Evolutionary conservation across 257 asterid species (phyloP).

Genomic region (Datura wrightii): DNA sequence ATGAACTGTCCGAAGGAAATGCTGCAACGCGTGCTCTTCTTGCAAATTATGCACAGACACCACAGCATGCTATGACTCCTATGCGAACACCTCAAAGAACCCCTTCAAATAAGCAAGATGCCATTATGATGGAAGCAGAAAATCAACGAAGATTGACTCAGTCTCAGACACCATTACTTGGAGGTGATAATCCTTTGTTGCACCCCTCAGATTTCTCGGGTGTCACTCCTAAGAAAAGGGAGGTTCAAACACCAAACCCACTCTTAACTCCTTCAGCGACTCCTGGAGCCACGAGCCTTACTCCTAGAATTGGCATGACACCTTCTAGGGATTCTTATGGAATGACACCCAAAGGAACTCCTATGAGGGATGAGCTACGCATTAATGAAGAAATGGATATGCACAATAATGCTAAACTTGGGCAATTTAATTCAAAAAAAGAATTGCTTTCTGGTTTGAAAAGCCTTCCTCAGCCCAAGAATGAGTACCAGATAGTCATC

Average conservation of each 20-base stretch:
- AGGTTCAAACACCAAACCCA: constrained; percentile 91
- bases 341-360: constrained; percentile 88
- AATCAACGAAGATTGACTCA: constrained; percentile 82
- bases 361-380: constrained; percentile 88
- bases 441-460: constrained; percentile 68
- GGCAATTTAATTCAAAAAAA: constrained; percentile 62
- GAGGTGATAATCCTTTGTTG: constrained; percentile 93
- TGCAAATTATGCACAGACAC: constrained; percentile 87
- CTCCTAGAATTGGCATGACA: constrained; percentile 90
- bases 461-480: constrained; percentile 90
- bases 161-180: constrained; percentile 96
- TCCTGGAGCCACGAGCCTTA: constrained; percentile 74
- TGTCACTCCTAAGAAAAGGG: constrained; percentile 95
- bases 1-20: constrained; percentile 86
- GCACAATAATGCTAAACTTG: constrained; percentile 56
- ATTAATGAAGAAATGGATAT: constrained; percentile 84
- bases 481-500: constrained; percentile 83
- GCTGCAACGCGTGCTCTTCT: constrained; percentile 94
- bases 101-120: constrained; percentile 90
- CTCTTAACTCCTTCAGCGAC: constrained; percentile 93
- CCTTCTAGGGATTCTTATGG: constrained; percentile 79
- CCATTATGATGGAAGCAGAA: constrained; percentile 98
- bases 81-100: constrained; percentile 91
- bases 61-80: constrained; percentile 92
- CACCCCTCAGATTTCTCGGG: constrained; percentile 98